phyloP scores from a whole-genome alignment of 1,284 basidiomycete genomes.

The Sphagnurus paluster region DNA sequence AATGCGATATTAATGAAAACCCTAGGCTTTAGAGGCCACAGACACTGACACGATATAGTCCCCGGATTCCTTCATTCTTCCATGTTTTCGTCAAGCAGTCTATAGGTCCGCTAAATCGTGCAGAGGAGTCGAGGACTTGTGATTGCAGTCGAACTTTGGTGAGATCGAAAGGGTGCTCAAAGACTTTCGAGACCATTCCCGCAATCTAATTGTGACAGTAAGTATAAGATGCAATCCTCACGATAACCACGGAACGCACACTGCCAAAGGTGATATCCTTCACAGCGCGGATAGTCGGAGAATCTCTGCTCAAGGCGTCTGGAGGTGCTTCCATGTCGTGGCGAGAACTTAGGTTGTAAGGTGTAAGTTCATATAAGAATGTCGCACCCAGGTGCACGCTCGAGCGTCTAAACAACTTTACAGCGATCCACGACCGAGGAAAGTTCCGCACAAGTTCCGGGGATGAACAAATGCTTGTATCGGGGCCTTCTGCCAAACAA shows the following conservation, averaged over 20 bases:
- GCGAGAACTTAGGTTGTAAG: not conserved
- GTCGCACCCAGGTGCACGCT: conserved; percentile 6
- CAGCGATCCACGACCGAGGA: conserved; percentile 6
- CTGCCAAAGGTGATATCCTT: conserved; percentile 52
- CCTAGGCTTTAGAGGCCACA: not conserved
- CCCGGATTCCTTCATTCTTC: conserved; percentile 77
- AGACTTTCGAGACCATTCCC: conserved; percentile 71
- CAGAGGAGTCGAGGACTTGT: conserved; percentile 73
- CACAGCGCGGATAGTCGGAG: conserved; percentile 30
- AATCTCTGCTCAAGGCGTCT: conserved; percentile 20
- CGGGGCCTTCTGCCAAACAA: not conserved
- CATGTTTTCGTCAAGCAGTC: conserved; percentile 86
- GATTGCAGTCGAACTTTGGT: conserved; percentile 86
- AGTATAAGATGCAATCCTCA: not conserved
- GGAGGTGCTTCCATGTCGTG: conserved; percentile 20
- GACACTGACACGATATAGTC: conserved; percentile 79
- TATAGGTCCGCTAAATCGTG: conserved; percentile 79
- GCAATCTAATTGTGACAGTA: conserved; percentile 48
- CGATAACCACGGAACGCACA: conserved; percentile 32
- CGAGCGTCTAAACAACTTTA: conserved; percentile 3
- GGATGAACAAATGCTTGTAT: not conserved
- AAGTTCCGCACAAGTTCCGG: conserved; percentile 6
- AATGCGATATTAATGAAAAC: not conserved
- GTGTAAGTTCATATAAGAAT: conserved; percentile 7
- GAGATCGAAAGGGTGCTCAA: conserved; percentile 74